Conservation (phyloP, 768 basidiomycete genomes). For the Termitomyces sp. region DNA sequence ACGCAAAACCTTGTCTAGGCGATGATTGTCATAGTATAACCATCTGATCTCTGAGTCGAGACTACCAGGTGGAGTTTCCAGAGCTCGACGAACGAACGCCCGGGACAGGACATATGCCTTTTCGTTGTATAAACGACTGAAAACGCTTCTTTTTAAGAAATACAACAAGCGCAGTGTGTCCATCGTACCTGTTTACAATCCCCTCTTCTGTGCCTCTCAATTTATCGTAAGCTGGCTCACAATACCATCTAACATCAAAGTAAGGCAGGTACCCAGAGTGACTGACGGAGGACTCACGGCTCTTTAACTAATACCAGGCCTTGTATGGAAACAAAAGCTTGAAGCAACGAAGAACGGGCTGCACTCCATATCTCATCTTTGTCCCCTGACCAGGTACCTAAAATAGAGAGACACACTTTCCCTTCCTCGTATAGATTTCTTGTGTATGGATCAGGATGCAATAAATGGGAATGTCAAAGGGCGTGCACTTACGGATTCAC, state of each 20-base stretch:
- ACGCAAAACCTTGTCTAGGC: constrained; percentile 64
- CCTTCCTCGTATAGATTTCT: constrained; percentile 95
- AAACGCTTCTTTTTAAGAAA: constrained; percentile 2
- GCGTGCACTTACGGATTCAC: constrained; percentile 69
- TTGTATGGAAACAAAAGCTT: constrained; percentile 92
- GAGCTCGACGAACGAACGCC: constrained; percentile 85
- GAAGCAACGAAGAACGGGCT: constrained; percentile 79
- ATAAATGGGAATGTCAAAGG: background rate
- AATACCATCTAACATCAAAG: constrained; percentile 62
- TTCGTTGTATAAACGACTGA: constrained; percentile 89
- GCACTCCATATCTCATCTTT: constrained; percentile 86
- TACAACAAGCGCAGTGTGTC: background rate
- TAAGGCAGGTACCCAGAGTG: constrained; percentile 4
- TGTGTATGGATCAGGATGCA: background rate
- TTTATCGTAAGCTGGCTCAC: constrained; percentile 93
- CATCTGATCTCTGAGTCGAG: constrained; percentile 70
- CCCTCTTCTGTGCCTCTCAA: constrained; percentile 89
- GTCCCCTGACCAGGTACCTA: constrained; percentile 92
- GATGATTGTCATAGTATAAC: constrained; percentile 64
- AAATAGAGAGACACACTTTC: constrained; percentile 88
- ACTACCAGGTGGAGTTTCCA: constrained; percentile 72
- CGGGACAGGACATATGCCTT: constrained; percentile 90
- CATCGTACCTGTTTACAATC: constrained; percentile 69
- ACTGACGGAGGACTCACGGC: constrained; percentile 53
- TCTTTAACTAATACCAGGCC: constrained; percentile 91